These are phyloP conservation scores for Rachicladosporium sp. DNA, from an alignment of 2,329 filamentous ascomycete species.

Conservation along the genomic window DNA sequence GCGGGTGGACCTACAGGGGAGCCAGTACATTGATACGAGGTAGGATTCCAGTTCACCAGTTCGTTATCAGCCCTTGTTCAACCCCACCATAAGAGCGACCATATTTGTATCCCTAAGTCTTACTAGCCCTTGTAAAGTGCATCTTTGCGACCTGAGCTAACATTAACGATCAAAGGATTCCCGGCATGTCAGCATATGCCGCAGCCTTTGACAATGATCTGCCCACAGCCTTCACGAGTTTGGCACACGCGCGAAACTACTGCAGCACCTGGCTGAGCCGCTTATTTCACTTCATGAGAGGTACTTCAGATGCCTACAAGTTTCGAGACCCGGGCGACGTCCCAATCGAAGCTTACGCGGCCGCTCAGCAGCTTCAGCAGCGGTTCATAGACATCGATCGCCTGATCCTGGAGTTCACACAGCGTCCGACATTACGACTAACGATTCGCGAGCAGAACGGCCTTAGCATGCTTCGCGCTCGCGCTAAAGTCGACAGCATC, in stretches of 20 bases:
- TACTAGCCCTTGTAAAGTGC: too few species aligned
- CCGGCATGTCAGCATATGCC: conserved; percentile 19
- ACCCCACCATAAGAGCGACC: too few species aligned
- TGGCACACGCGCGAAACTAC: conserved; percentile 18
- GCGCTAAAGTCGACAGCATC: conserved; percentile 19
- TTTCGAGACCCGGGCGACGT: conserved; percentile 14
- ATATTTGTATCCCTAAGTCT: too few species aligned
- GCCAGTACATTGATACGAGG: conserved; percentile 14
- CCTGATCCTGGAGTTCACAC: conserved; percentile 19
- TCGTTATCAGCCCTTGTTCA: too few species aligned
- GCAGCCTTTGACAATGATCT: conserved; percentile 16
- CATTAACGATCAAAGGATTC: conserved; percentile 6
- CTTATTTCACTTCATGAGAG: conserved; percentile 19
- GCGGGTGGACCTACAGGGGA: conserved; percentile 19
- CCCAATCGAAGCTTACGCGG: conserved; percentile 16
- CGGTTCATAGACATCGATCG: conserved; percentile 15
- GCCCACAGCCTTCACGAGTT: conserved; percentile 14
- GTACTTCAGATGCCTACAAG: conserved; percentile 16
- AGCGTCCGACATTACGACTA: conserved; percentile 15
- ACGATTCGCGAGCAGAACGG: conserved; percentile 19
- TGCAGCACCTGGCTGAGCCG: conserved; percentile 18
- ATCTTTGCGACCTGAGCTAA: too few species aligned
- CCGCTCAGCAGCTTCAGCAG: conserved; percentile 15
- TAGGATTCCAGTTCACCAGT: too few species aligned
- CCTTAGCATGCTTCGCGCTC: conserved; percentile 16